Evolutionary conservation across 148 eudicot genomes (phyloP).

Genomic region (Amaranthus cruentus): DNA sequence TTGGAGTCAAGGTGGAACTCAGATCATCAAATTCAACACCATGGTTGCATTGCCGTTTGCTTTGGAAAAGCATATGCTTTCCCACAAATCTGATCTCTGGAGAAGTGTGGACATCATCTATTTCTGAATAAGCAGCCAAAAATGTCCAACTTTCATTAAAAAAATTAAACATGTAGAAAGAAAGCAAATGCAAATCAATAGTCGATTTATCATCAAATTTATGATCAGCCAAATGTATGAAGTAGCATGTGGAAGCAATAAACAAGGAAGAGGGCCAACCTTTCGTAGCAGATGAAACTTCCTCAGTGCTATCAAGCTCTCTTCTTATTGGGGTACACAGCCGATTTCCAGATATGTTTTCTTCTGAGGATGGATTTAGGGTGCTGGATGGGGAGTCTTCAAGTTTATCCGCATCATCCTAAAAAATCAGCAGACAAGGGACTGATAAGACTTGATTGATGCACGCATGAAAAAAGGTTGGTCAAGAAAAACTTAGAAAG

Average conservation of each 20-base stretch:
- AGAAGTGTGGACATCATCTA: constrained; percentile 25
- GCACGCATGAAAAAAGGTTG: constrained; percentile 9
- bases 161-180: constrained; percentile 11
- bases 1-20: constrained; percentile 39
- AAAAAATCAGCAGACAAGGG: constrained; percentile 32
- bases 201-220: not conserved
- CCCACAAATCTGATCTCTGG: constrained; percentile 30
- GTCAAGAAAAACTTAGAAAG: constrained; percentile 17
- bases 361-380: constrained; percentile 25
- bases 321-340: constrained; percentile 19
- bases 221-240: not conserved
- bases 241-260: constrained; percentile 1
- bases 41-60: constrained; percentile 32
- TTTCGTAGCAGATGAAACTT: constrained; percentile 24
- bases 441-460: not conserved
- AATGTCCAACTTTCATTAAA: constrained; percentile 4
- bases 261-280: constrained; percentile 25
- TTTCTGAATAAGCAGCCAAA: constrained; percentile 22
- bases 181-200: not conserved
- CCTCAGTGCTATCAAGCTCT: constrained; percentile 22
- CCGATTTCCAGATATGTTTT: constrained; percentile 17
- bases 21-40: constrained; percentile 23
- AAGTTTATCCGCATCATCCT: constrained; percentile 42
- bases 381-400: constrained; percentile 28
- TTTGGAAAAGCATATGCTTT: constrained; percentile 28